Evolutionary conservation across 306 rosid species (phyloP), one percentile per base, ranked within the genome.

Genomic region (Quercus variabilis): DNA sequence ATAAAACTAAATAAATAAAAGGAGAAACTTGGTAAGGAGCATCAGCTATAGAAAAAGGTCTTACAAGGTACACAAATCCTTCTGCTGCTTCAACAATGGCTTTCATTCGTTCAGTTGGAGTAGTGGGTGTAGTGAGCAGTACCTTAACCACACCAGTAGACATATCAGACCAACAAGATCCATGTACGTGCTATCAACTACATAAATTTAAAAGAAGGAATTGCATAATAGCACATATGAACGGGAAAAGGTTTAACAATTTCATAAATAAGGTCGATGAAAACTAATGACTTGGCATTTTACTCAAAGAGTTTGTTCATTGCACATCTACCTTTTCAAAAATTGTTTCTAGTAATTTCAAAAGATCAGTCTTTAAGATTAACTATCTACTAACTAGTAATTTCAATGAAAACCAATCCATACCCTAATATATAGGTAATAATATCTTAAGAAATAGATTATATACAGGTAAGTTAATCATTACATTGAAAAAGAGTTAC

Each of bases 71-170:
- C 17, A 91, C 83, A 87, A 92, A 93, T 81, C 98, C 97, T 81
- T 95, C 92, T 5, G 99, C 73, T 21, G 90, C 93, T 83, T 93
- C 96, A 55, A 83, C 99, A 76, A 95, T 93, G 73, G 90, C 92
- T 81, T 87, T 90, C 98, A 95, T 95, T 49, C 97, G 82, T 62
- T 84, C 69, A 43, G 56, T 84, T 55, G 98, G 98, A 59, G 99
- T 91, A 20, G 99, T 93, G 25, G 98, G 97, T 60, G 99, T 95
- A 19, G 98, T 95, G 55, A 91, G 92, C 57, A 95, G 88, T 62
- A 95, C 98, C 99, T 95, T 74, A 76, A 82, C 63, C 86, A 78
- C 51, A 78, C 76, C 69, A 79, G 68, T 5, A 79, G 71, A 62
- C 51, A 57, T 35, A 74, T 11, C 70, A 73, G 81, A 81, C 79